Conservation (phyloP, 2,329 filamentous ascomycete genomes). For the Penicillium sp. region DNA sequence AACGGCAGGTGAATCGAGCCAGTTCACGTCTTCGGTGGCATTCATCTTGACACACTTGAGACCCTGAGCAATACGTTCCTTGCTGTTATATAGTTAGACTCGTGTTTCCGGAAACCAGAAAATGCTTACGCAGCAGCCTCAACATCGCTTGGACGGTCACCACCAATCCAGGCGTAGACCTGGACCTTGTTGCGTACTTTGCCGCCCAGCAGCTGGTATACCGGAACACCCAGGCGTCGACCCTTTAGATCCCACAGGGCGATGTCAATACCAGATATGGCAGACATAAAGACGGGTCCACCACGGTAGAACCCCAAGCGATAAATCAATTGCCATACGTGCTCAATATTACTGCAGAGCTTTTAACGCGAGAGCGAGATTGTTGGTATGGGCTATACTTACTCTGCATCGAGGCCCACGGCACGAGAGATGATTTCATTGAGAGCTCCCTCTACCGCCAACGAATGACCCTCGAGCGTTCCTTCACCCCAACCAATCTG, state of each 20-base stretch:
- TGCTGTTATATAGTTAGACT: conserved; percentile 31
- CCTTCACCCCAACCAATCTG: conserved; percentile 69
- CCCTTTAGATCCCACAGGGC: conserved; percentile 76
- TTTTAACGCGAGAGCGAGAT: too few species aligned
- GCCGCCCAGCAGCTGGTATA: conserved; percentile 68
- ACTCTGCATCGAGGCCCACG: conserved; percentile 66
- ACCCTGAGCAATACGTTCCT: conserved; percentile 38
- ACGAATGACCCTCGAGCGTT: conserved; percentile 66
- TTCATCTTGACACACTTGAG: conserved; percentile 66
- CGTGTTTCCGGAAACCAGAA: background rate
- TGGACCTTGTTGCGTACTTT: conserved; percentile 63
- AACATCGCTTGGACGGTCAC: conserved; percentile 64
- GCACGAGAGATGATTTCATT: conserved; percentile 60
- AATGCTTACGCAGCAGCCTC: conserved; percentile 46
- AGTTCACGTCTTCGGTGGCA: conserved; percentile 67
- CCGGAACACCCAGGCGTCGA: conserved; percentile 57
- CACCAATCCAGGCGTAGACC: conserved; percentile 75
- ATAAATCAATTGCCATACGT: conserved; percentile 72
- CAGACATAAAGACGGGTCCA: conserved; percentile 74
- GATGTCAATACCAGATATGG: conserved; percentile 70
- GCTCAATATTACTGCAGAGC: conserved; percentile 62
- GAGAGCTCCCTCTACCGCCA: conserved; percentile 67
- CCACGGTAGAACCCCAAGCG: conserved; percentile 69
- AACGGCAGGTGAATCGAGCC: conserved; percentile 65
- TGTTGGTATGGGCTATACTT: conserved; percentile 15